Evolutionary conservation across 2,329 filamentous ascomycete genomes (phyloP).

Genomic region (Curvularia spicifera): DNA sequence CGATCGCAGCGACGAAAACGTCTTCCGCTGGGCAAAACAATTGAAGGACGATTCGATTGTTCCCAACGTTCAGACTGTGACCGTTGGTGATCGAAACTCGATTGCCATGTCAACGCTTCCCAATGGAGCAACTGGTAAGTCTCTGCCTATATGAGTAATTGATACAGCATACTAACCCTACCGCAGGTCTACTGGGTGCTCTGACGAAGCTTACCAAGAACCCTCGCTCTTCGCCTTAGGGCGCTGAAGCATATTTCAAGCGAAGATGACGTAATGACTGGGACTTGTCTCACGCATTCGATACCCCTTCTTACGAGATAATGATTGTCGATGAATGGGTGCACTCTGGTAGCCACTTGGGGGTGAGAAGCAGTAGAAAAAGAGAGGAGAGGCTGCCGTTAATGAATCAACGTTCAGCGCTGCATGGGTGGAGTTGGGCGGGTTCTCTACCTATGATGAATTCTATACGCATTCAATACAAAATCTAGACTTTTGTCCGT

Average conservation of each 20-base stretch:
- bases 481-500: background rate
- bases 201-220: slow-evolving; percentile 40
- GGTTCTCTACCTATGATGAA: slow-evolving; percentile 7
- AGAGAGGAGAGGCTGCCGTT: background rate
- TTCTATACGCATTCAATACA: slow-evolving; percentile 5
- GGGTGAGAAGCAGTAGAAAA: background rate
- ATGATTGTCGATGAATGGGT: slow-evolving; percentile 6
- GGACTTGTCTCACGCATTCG: slow-evolving; percentile 6
- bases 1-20: slow-evolving; percentile 89
- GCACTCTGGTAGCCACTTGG: background rate
- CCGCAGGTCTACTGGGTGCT: slow-evolving; percentile 39
- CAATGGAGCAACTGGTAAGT: slow-evolving; percentile 87
- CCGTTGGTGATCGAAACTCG: slow-evolving; percentile 84
- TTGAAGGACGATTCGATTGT: slow-evolving; percentile 61
- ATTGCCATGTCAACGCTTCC: slow-evolving; percentile 85
- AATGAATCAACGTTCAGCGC: slow-evolving; percentile 11
- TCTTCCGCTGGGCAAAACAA: slow-evolving; percentile 92
- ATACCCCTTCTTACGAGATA: slow-evolving; percentile 12
- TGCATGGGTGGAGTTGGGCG: slow-evolving; percentile 14
- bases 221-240: slow-evolving; percentile 10
- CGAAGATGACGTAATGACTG: slow-evolving; percentile 6
- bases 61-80: slow-evolving; percentile 78
- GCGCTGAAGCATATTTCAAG: background rate
- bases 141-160: background rate
- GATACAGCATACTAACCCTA: slow-evolving; percentile 15